Evolutionary conservation across 1,284 basidiomycete genomes (phyloP), one percentile per base, ranked within the genome.

Genomic region (Earliella scabrosa): DNA sequence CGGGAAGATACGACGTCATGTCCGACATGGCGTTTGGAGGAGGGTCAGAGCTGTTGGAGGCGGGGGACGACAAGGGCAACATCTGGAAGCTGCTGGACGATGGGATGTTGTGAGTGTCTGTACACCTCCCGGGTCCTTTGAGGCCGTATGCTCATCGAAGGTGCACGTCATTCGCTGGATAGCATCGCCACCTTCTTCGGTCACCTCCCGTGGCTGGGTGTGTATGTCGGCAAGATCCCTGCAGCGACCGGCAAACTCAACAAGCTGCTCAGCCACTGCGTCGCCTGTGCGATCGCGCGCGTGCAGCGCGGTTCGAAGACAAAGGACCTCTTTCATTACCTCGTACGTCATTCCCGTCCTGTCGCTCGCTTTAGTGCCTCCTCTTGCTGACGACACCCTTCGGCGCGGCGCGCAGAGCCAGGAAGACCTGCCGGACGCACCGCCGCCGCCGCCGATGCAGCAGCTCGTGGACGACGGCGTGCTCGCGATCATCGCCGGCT

Each of bases 1-100:
- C 13, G 6, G 13, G 14, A 1, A 45, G 50, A 4, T 59, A 52
- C 45, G 68, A 69, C 55, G 63, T 69, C 35, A 68, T 69, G 66
- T 57, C 58, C 21, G 68, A 69, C 44, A 59, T 68, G 60, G 64
- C 58, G 66, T 68, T 68, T 34, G 65, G 66, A 9, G 65, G 65
- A 3, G 61, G 65, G 1, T 56, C 59, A 4, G 63, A 65, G 41
- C 60, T 66, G 50, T 36, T 67, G 14, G 48, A 58, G 16, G 63
- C 56, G 2, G 65, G 45, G 4, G 31, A 47, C 34, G 32, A 63
- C 34, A 14, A 31, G 11, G 54, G 54, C 23, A 59, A 55, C 24
- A 34, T 50, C 34, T 61, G 59, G 59, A 27, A 44, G 2, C 8
- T 50, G 2, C 40, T 65, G 26, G 49, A 58, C 4, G 44, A 56